phyloP scores from a whole-genome alignment of 768 basidiomycete genomes.

The Lentinula edodes region DNA sequence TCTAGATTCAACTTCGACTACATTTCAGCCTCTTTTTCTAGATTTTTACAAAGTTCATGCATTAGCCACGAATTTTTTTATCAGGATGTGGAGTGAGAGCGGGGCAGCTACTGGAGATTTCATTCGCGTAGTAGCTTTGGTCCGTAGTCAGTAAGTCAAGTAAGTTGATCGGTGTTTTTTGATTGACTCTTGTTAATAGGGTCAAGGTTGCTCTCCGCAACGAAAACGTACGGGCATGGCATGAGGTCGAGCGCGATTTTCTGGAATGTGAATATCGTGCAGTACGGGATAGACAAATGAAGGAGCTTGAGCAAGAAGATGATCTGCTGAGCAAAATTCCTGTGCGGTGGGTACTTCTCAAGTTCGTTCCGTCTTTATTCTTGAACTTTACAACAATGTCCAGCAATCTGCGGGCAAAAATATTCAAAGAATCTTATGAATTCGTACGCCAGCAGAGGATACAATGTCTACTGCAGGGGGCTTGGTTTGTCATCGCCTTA shows the following conservation, averaged over 20 bases:
- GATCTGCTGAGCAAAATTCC: slow-evolving; percentile 82
- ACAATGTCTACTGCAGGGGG: slow-evolving; percentile 81
- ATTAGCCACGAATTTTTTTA: slow-evolving; percentile 79
- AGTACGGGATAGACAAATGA: slow-evolving; percentile 86
- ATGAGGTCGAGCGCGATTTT: slow-evolving; percentile 78
- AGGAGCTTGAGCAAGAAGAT: slow-evolving; percentile 84
- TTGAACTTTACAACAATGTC: background rate
- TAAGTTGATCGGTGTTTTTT: background rate
- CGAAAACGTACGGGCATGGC: slow-evolving; percentile 76
- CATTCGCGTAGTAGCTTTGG: slow-evolving; percentile 67
- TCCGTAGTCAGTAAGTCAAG: slow-evolving; percentile 73
- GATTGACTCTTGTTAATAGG: slow-evolving; percentile 30
- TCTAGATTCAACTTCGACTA: slow-evolving; percentile 71
- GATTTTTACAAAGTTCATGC: slow-evolving; percentile 78
- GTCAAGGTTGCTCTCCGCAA: slow-evolving; percentile 70
- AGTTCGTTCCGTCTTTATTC: background rate
- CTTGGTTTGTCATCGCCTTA: slow-evolving; percentile 86
- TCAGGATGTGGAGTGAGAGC: slow-evolving; percentile 91
- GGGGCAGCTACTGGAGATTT: slow-evolving; percentile 75
- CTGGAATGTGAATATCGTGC: slow-evolving; percentile 77
- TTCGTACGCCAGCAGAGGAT: slow-evolving; percentile 87
- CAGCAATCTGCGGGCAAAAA: slow-evolving; percentile 78
- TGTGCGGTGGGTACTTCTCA: slow-evolving; percentile 54
- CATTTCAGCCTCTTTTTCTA: slow-evolving; percentile 84
- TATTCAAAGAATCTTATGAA: slow-evolving; percentile 87